A percentile compares a stretch with the other conserved stretches of the same genome.
phyloP scores from a whole-genome alignment of 2,329 filamentous ascomycete genomes.

The Hypoxylon sp. region DNA sequence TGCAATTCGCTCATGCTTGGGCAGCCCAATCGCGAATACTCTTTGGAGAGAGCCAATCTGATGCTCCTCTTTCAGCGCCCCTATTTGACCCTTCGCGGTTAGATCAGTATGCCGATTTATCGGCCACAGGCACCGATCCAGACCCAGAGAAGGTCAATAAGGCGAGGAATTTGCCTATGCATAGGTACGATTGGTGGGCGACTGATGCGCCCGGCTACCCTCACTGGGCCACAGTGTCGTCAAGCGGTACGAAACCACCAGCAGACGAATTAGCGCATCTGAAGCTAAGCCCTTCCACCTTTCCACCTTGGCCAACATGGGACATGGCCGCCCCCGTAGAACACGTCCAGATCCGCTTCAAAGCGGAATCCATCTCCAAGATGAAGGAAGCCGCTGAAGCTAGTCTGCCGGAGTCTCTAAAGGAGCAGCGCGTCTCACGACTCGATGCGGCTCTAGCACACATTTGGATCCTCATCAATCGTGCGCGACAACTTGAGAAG shows the following conservation, averaged over 20 bases:
- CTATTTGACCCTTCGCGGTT: constrained; percentile 60
- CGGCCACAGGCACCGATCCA: constrained; percentile 43
- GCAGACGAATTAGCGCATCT: constrained; percentile 40
- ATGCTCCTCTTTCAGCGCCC: constrained; percentile 31
- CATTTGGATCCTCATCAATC: constrained; percentile 61
- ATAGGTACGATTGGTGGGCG: constrained; percentile 65
- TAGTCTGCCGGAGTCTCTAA: constrained; percentile 36
- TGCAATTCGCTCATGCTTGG: constrained; percentile 62
- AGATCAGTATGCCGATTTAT: constrained; percentile 54
- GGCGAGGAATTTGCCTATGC: constrained; percentile 59
- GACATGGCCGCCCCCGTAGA: constrained; percentile 55
- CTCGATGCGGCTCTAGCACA: constrained; percentile 64
- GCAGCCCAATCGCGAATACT: constrained; percentile 51
- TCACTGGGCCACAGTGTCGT: constrained; percentile 46
- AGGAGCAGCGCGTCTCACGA: constrained; percentile 54
- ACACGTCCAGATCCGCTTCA: constrained; percentile 58
- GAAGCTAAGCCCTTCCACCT: constrained; percentile 52
- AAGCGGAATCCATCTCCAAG: constrained; percentile 52
- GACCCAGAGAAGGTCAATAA: constrained; percentile 49
- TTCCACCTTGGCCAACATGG: constrained; percentile 61
- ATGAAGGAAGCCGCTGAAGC: constrained; percentile 52
- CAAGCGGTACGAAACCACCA: constrained; percentile 50
- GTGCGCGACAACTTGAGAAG: constrained; percentile 54
- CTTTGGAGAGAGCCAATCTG: constrained; percentile 7
- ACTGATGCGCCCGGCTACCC: constrained; percentile 52